Evolutionary conservation across 169 alveolate species (phyloP), one percentile per base, ranked within the genome.

Genomic region (Plasmodium chabaudi): DNA sequence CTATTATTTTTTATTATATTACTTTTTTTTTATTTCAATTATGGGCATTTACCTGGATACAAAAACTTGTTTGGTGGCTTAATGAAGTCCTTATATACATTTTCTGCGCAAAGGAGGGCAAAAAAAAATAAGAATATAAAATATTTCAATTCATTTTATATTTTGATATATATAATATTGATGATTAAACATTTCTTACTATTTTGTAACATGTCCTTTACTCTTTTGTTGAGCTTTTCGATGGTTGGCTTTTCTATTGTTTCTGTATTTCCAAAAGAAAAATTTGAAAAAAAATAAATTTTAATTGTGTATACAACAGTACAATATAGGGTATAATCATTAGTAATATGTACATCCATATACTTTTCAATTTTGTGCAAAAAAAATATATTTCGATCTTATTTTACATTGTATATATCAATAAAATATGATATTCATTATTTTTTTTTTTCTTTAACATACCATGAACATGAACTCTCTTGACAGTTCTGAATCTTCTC

Each of bases 401-500:
- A 34, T 34, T 34, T 34, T 34, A 34, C 5, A 34, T 34, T 34
- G 5, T 34, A 34, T 34, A 75, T 68, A 86, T 92, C 59, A 73
- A 68, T 86, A 63, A 12, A 87, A 87, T 51, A 86, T 92, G 7
- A 3, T 34, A 67, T 25, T 53, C 57, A 67, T 27, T 9, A 79
- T 63, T 21, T 90, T 92, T 21, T 42, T n/a, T 9, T 21, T 46
- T 13, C 57, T 10, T n/a, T 5, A 0, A 5, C 13, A 1, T 94
- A 94, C 96, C 96, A 67, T 87, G 73, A 4, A 94, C 87, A 42
- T 92, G 88, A 34, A 91, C 79, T 39, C 96, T 93, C 70, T 94
- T 94, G 13, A 94, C 93, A 9, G 95, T 92, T 64, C 96, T 91
- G 87, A 88, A 92, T 74, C 96, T 92, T 63, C 95, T 72, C 67